Base-by-base conservation (phyloP, 1,139 yeast genomes). In the Kurtzmaniella quercitrusa region DNA sequence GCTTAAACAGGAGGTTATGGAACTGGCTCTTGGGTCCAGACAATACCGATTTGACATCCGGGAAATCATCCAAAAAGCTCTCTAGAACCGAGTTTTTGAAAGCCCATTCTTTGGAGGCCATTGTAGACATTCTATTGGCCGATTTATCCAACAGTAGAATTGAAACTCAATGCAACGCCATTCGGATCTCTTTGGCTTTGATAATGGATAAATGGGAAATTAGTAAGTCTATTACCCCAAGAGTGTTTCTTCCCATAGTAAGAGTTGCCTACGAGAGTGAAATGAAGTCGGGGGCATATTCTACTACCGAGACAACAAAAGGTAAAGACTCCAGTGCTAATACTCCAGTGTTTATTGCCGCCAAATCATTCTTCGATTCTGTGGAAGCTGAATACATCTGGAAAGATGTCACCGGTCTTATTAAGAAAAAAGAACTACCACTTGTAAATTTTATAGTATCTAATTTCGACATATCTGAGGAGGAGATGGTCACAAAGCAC, bases 191-290 rank as follows among this genome's bases (percentile, higher is more conserved):
- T 2, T 67, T 83, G 23, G 59, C 70, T 3, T 78, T 94, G 5
- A 73, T 90, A 5, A 79, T 90, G 81, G 98, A 93, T 57, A 78
- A 89, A 51, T 93, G 98, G 98, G 98, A 93, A 61, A 82, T 93
- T 34, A 93, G 96, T 12, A 80, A 82, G 18, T 62, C 75, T 23
- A 68, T 91, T 1, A 80, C 90, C 0, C 94, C 96, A 0, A 62
- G 66, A 25, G 60, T 90, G n/a, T 77, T 91, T 41, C 64, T 78
- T 0, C 91, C 94, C 0, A 68, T 86, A 4, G 63, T 91, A 44
- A 45, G 60, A 58, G 46, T 70, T 60, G 48, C 74, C 66, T 48
- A 59, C 56, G 41, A 48, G 45, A 14, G 59, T 59, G 3, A 39
- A 41, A 18, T n/a, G n/a, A n/a, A n/a, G n/a, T n/a, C n/a, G n/a